Conservation (phyloP, 2,329 filamentous ascomycete genomes). For the Penicillium sp. region DNA sequence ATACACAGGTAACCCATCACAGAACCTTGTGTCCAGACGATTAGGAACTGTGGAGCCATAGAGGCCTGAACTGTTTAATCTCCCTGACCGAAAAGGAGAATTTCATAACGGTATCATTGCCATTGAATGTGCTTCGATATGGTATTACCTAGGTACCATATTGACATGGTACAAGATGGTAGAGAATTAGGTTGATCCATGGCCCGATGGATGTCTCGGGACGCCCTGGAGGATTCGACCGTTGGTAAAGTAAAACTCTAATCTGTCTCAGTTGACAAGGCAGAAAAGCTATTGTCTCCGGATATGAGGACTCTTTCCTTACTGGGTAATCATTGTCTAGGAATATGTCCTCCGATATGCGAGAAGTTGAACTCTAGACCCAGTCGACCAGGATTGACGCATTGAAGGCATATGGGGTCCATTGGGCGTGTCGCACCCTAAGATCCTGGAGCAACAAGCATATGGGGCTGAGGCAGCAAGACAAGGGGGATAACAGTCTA, state of each 20-base stretch:
- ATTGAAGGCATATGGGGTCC: not conserved
- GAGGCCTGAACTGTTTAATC: not conserved
- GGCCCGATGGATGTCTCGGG: constrained; percentile 5
- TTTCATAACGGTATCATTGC: not conserved
- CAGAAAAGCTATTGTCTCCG: not conserved
- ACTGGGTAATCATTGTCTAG: not conserved
- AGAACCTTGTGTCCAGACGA: constrained; percentile 15
- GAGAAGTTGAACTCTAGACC: not conserved
- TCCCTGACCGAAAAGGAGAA: not conserved
- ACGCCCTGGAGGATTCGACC: not conserved
- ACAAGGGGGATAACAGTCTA: constrained; percentile 10
- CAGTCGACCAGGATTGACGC: not conserved
- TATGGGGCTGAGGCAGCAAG: constrained; percentile 10
- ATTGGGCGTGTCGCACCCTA: constrained; percentile 3
- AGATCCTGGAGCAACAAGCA: constrained; percentile 19
- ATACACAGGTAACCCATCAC: constrained; percentile 14
- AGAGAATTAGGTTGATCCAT: not conserved
- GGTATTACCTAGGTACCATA: not conserved
- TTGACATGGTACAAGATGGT: constrained; percentile 1
- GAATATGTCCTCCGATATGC: not conserved
- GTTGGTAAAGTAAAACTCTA: constrained; percentile 5
- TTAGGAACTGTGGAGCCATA: constrained; percentile 3
- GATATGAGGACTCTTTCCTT: not conserved
- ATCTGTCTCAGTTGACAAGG: not conserved
- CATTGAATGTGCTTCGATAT: not conserved